Conservation (phyloP, 1,139 yeast species). For the Debaryomyces sp. region DNA sequence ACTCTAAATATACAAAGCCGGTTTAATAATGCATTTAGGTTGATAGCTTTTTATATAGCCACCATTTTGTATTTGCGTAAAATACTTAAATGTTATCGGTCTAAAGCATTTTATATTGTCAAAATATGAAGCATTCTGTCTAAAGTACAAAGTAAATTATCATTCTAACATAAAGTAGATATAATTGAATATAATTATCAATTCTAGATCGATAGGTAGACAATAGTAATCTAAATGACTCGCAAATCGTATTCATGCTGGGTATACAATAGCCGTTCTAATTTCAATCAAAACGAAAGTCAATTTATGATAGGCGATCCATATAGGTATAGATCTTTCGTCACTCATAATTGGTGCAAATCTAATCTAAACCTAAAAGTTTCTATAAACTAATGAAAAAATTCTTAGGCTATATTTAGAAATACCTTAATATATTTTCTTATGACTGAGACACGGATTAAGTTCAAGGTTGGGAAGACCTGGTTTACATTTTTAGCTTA, state of each 20-base stretch:
- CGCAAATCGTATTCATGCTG: neutral
- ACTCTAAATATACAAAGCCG: neutral
- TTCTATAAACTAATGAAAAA: neutral
- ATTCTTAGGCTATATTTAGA: neutral
- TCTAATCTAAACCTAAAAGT: neutral
- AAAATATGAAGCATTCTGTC: neutral
- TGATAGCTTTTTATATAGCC: neutral
- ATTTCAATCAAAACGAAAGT: neutral
- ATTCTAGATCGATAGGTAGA: neutral
- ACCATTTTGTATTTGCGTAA: neutral
- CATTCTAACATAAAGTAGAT: neutral
- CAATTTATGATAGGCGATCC: neutral
- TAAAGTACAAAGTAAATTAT: neutral
- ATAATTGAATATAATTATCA: neutral
- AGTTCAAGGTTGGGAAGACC: neutral
- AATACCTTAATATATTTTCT: neutral
- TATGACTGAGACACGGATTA: neutral
- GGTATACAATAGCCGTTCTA: neutral
- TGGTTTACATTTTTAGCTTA: neutral
- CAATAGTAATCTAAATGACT: neutral
- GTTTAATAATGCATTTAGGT: neutral
- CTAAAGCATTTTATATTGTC: neutral
- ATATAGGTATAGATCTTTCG: neutral
- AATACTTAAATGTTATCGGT: neutral
- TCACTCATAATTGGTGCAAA: neutral